phyloP scores from a whole-genome alignment of 129 eudicot species.

The Silybum marianum region DNA sequence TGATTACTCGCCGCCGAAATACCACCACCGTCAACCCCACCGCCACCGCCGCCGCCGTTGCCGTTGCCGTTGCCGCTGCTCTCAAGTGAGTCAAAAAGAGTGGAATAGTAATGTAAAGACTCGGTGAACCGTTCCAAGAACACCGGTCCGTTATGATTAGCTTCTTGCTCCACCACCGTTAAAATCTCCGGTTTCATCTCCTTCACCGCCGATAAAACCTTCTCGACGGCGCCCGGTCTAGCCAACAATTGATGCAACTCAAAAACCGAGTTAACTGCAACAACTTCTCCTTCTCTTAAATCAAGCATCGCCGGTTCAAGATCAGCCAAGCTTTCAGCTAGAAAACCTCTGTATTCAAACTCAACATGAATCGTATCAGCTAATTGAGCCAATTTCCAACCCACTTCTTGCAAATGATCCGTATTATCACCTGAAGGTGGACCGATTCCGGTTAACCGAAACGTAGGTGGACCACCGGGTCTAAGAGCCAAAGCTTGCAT shows the following conservation, averaged over 20 bases:
- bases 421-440: constrained; percentile 57
- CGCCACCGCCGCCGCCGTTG: constrained; percentile 15
- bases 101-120: constrained; percentile 72
- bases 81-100: constrained; percentile 78
- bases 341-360: constrained; percentile 63
- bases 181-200: constrained; percentile 62
- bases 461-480: constrained; percentile 78
- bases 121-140: constrained; percentile 85
- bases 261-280: constrained; percentile 76
- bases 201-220: constrained; percentile 46
- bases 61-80: constrained; percentile 40
- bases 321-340: constrained; percentile 63
- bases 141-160: constrained; percentile 61
- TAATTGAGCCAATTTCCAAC: constrained; percentile 72
- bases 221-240: constrained; percentile 53
- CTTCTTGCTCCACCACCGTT: constrained; percentile 79
- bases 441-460: constrained; percentile 76
- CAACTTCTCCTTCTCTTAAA: constrained; percentile 53
- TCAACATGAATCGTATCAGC: constrained; percentile 66
- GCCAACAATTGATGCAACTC: constrained; percentile 73
- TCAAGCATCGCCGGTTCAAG: constrained; percentile 60
- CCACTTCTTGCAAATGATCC: constrained; percentile 71
- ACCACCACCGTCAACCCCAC: constrained; percentile 7
- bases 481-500: constrained; percentile 73
- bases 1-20: constrained; percentile 29